A percentile compares a stretch with the other conserved stretches of the same genome.
phyloP scores from a whole-genome alignment of 2,329 filamentous ascomycete genomes.

The Penicillium capsulatum region DNA sequence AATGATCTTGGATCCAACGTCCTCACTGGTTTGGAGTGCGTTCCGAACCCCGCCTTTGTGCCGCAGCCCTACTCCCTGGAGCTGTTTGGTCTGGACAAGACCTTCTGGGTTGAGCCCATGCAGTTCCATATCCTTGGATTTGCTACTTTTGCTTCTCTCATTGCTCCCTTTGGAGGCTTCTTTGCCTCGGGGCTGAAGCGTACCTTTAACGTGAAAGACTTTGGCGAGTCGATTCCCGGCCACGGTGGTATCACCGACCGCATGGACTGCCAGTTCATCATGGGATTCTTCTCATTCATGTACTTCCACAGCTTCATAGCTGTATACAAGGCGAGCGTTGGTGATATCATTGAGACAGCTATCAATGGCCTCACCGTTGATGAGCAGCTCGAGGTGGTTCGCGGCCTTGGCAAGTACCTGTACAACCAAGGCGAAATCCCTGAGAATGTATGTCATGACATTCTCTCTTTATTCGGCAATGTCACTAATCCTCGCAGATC shows the following conservation, averaged over 20 bases:
- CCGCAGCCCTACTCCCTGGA: constrained; percentile 68
- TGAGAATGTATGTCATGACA: constrained; percentile 44
- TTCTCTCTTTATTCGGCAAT: background rate
- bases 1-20: constrained; percentile 93
- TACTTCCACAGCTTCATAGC: constrained; percentile 98
- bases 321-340: constrained; percentile 76
- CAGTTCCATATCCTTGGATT: constrained; percentile 89
- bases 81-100: constrained; percentile 67
- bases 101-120: constrained; percentile 76
- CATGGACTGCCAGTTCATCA: constrained; percentile 99
- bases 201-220: constrained; percentile 99
- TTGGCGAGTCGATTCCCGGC: constrained; percentile 94
- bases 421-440: constrained; percentile 59
- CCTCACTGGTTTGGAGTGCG: constrained; percentile 84
- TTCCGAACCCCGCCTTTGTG: constrained; percentile 86
- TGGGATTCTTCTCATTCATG: constrained; percentile 98
- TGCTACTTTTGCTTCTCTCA: constrained; percentile 89
- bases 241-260: constrained; percentile 98
- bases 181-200: constrained; percentile 97
- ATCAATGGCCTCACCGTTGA: constrained; percentile 84
- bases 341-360: constrained; percentile 81
- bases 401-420: constrained; percentile 59
- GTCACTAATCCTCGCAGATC: constrained; percentile 27
- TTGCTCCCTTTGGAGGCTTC: constrained; percentile 96
- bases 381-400: constrained; percentile 78